Conservation (phyloP, 2,329 filamentous ascomycete species). For the Aschersonia sp. region DNA sequence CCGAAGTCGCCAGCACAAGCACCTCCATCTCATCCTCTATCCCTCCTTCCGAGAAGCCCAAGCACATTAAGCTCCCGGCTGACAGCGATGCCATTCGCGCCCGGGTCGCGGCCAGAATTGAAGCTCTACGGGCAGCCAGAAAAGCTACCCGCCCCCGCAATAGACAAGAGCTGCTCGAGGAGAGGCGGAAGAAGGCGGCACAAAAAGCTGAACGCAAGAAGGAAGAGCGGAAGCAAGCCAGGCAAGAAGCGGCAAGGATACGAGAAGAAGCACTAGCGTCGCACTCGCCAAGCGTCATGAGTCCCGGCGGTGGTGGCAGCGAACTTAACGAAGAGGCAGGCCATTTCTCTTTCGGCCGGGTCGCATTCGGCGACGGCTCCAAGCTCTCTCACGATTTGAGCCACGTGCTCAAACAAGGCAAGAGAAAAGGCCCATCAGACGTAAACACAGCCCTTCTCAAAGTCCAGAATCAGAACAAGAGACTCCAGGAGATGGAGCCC, state of each 20-base stretch:
- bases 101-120: slow-evolving; percentile 69
- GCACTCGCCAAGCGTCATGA: slow-evolving; percentile 46
- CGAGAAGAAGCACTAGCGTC: slow-evolving; percentile 49
- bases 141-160: slow-evolving; percentile 78
- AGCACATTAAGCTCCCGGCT: slow-evolving; percentile 51
- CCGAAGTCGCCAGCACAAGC: slow-evolving; percentile 38
- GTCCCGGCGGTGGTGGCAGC: slow-evolving; percentile 30
- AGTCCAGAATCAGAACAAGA: slow-evolving; percentile 72
- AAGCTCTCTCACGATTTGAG: slow-evolving; percentile 61
- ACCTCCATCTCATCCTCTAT: slow-evolving; percentile 58
- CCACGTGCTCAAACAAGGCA: slow-evolving; percentile 34
- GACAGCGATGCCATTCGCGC: slow-evolving; percentile 64
- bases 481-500: slow-evolving; percentile 59
- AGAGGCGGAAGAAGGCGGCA: slow-evolving; percentile 73
- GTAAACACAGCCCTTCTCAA: slow-evolving; percentile 74
- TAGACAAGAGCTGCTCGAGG: slow-evolving; percentile 82
- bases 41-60: slow-evolving; percentile 44
- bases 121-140: slow-evolving; percentile 67
- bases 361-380: slow-evolving; percentile 81
- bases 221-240: slow-evolving; percentile 61
- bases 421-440: slow-evolving; percentile 73
- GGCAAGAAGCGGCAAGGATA: slow-evolving; percentile 60
- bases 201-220: slow-evolving; percentile 82
- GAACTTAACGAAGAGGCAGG: slow-evolving; percentile 35
- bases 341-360: slow-evolving; percentile 77